Evolutionary conservation across 108 stramenopile genomes (phyloP), one percentile per base, ranked within the genome.

Genomic region (Pinguiococcus pyrenoidosus): DNA sequence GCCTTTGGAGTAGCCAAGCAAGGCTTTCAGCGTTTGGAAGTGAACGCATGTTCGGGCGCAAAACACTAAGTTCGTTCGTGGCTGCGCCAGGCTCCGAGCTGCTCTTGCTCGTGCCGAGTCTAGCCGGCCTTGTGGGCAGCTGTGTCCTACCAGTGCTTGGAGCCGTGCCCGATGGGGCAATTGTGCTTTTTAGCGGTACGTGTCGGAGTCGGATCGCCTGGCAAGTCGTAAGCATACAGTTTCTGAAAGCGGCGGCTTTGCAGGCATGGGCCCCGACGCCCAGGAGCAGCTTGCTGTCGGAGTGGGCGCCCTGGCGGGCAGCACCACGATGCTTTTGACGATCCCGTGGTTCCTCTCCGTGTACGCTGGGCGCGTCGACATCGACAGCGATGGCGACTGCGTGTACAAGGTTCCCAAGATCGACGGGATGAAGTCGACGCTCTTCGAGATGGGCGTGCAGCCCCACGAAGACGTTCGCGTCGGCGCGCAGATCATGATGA

Each of bases 291-390:
- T 94, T 3, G 55, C 72, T 8, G 89, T 93, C 5, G 95, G 92
- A 13, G 88, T 96, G 3, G 95, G 95, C 9, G 89, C 95, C 20
- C 69, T 96, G 45, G 95, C 95, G 0, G 95, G 92, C 21, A 80
- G 78, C 18, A 96, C 91, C 23, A 92, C 93, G 45, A 92, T 96
- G 92, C 79, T 96, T 39, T 52, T 96, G 52, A 96, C 91, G 7
- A 72, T 96, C 1, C 92, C 95, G 7, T 89, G 83, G 80, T 68
- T 60, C 25, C 55, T 96, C 16, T 72, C 80, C 34, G 66, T 87
- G 1, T 67, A 66, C n/a, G 74, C 53, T 4, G 95, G 95, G 12
- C 75, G 89, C n/a, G 92, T 96, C 3, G 77, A 92, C 66, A 67
- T 92, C 34, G 66, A 40, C 21, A 51, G 21, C 25, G 37, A 25